phyloP scores from a whole-genome alignment of 1,284 basidiomycete genomes.

The Sanghuangporus weigelae region DNA sequence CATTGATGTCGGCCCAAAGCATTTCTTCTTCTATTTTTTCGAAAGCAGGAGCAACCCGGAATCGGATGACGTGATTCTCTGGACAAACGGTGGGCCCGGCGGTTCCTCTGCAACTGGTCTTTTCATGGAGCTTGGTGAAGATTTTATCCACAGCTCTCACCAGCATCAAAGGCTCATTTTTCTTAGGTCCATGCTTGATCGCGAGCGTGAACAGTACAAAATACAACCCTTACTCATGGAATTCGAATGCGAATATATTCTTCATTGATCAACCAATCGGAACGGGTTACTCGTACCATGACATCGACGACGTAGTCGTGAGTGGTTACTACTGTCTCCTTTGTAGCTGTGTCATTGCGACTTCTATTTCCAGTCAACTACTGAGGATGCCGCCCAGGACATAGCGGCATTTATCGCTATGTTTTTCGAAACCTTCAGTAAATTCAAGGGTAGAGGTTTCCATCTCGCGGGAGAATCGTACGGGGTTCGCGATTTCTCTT shows the following conservation, averaged over 20 bases:
- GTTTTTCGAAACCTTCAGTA: slow-evolving; percentile 67
- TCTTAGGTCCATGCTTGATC: slow-evolving; percentile 45
- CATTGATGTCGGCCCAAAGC: slow-evolving; percentile 65
- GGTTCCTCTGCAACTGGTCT: slow-evolving; percentile 53
- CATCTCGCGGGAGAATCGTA: slow-evolving; percentile 76
- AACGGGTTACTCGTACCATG: slow-evolving; percentile 69
- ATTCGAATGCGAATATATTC: slow-evolving; percentile 62
- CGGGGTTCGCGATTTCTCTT: slow-evolving; percentile 35
- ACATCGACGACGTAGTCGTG: slow-evolving; percentile 60
- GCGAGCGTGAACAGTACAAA: slow-evolving; percentile 37
- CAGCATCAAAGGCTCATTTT: background rate
- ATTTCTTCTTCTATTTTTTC: slow-evolving; percentile 82
- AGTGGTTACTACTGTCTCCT: slow-evolving; percentile 20
- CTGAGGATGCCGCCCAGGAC: slow-evolving; percentile 65
- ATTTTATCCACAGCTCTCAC: background rate
- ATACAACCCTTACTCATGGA: slow-evolving; percentile 62
- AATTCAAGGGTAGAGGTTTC: slow-evolving; percentile 62
- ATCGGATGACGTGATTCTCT: slow-evolving; percentile 34
- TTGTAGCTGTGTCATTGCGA: background rate
- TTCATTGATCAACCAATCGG: slow-evolving; percentile 67
- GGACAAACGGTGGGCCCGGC: slow-evolving; percentile 43
- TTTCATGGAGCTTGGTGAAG: slow-evolving; percentile 58
- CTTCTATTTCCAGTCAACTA: slow-evolving; percentile 38
- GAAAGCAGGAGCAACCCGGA: slow-evolving; percentile 38
- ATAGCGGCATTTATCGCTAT: slow-evolving; percentile 65